These are phyloP conservation scores for Epichloe aotearoae DNA, from an alignment of 2,329 filamentous ascomycete species.

Conservation along the genomic window DNA sequence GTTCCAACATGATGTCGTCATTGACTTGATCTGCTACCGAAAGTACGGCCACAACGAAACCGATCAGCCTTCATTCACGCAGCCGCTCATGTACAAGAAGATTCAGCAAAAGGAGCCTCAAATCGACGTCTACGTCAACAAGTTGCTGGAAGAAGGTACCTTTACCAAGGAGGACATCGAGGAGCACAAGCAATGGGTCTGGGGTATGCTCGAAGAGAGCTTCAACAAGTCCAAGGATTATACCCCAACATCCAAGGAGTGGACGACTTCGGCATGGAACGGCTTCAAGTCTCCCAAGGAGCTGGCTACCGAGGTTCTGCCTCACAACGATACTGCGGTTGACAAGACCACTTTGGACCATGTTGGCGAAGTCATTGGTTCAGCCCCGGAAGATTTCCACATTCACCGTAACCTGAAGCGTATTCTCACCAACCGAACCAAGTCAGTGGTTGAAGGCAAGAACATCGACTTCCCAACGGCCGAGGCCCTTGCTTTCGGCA, in stretches of 20 bases:
- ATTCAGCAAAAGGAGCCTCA: slow-evolving; percentile 75
- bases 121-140: slow-evolving; percentile 82
- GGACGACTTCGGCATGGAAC: slow-evolving; percentile 98
- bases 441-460: slow-evolving; percentile 82
- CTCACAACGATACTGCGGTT: slow-evolving; percentile 79
- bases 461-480: slow-evolving; percentile 97
- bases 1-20: slow-evolving; percentile 96
- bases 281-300: slow-evolving; percentile 99
- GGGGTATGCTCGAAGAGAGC: slow-evolving; percentile 97
- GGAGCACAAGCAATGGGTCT: slow-evolving; percentile 99
- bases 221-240: slow-evolving; percentile 97
- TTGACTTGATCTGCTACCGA: slow-evolving; percentile 97
- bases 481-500: slow-evolving; percentile 88
- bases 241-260: slow-evolving; percentile 90
- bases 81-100: slow-evolving; percentile 98
- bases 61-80: slow-evolving; percentile 98
- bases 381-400: slow-evolving; percentile 70
- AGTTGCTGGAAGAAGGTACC: slow-evolving; percentile 80
- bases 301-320: slow-evolving; percentile 82
- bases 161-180: slow-evolving; percentile 97
- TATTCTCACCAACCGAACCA: slow-evolving; percentile 78
- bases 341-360: slow-evolving; percentile 60
- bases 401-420: slow-evolving; percentile 94
- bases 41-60: slow-evolving; percentile 99
- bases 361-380: slow-evolving; percentile 70